phyloP scores from a whole-genome alignment of 257 asterid genomes.

The Ilex aquifolium region DNA sequence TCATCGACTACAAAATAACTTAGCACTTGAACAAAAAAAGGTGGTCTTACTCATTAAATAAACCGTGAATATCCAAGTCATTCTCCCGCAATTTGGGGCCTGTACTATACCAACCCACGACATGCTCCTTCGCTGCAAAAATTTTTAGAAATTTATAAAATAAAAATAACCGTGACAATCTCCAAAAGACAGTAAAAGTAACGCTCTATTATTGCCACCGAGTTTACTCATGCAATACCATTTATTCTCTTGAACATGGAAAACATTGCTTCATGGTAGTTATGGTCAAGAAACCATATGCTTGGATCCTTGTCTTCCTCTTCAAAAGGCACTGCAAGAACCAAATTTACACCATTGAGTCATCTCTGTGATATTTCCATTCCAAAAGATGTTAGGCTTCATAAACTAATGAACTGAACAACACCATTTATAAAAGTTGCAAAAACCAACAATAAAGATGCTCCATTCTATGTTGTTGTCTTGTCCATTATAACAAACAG shows the following conservation, averaged over 20 bases:
- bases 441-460: too few relatives aligned
- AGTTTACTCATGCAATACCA: constrained; percentile 30
- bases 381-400: not conserved
- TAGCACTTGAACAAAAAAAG: constrained; percentile 1
- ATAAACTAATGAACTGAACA: not conserved
- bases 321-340: constrained; percentile 83
- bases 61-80: constrained; percentile 68
- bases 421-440: not conserved
- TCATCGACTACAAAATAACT: too few relatives aligned
- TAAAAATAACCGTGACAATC: too few relatives aligned
- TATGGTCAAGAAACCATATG: constrained; percentile 97
- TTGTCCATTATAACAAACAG: too few relatives aligned
- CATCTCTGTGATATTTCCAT: too few relatives aligned
- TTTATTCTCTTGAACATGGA: constrained; percentile 93
- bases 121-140: constrained; percentile 91
- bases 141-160: constrained; percentile 15
- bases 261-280: constrained; percentile 93
- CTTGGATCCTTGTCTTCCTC: constrained; percentile 93
- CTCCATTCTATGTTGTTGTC: too few relatives aligned
- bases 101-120: constrained; percentile 98
- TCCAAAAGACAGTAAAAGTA: too few relatives aligned
- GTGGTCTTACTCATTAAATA: constrained; percentile 67
- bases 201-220: too few relatives aligned
- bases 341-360: not conserved
- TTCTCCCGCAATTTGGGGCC: constrained; percentile 92